phyloP scores from a whole-genome alignment of 805 yeast species.

The Cyberlindnera japonica region DNA sequence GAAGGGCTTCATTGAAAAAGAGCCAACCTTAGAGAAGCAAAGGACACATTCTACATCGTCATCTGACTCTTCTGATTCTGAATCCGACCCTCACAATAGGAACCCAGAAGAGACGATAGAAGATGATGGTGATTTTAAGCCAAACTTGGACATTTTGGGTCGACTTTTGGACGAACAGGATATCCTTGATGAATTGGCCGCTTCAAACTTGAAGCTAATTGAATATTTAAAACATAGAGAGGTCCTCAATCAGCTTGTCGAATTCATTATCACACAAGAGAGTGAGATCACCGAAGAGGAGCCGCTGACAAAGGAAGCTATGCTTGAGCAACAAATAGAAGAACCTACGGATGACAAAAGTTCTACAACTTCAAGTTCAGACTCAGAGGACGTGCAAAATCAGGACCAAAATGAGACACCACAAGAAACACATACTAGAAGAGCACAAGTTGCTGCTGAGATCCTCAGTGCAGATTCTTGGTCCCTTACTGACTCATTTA shows the following conservation, averaged over 20 bases:
- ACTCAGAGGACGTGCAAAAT: slow-evolving; percentile 23
- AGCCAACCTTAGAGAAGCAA: slow-evolving; percentile 4
- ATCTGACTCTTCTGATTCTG: slow-evolving; percentile 17
- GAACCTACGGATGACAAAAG: slow-evolving; percentile 23
- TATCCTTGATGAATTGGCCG: slow-evolving; percentile 64
- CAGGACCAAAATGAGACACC: slow-evolving; percentile 33
- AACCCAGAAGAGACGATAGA: slow-evolving; percentile 29
- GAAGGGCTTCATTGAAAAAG: slow-evolving; percentile 39
- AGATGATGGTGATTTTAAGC: slow-evolving; percentile 34
- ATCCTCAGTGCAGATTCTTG: slow-evolving; percentile 88
- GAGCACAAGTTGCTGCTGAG: slow-evolving; percentile 79
- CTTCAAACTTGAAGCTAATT: slow-evolving; percentile 69
- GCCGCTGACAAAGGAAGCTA: slow-evolving; percentile 2
- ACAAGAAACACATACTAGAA: slow-evolving; percentile 35
- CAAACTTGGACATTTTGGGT: slow-evolving; percentile 42
- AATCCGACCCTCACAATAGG: slow-evolving; percentile 15
- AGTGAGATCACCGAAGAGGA: slow-evolving; percentile 13
- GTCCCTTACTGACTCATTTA: slow-evolving; percentile 86
- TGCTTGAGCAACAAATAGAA: slow-evolving; percentile 14
- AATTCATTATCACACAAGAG: slow-evolving; percentile 45
- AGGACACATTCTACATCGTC: slow-evolving; percentile 21
- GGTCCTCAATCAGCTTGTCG: slow-evolving; percentile 62
- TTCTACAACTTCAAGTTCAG: slow-evolving; percentile 31
- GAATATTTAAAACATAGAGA: slow-evolving; percentile 80
- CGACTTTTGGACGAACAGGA: slow-evolving; percentile 74